Conservation (phyloP, 2,329 filamentous ascomycete species). For the Penicillium sp. region DNA sequence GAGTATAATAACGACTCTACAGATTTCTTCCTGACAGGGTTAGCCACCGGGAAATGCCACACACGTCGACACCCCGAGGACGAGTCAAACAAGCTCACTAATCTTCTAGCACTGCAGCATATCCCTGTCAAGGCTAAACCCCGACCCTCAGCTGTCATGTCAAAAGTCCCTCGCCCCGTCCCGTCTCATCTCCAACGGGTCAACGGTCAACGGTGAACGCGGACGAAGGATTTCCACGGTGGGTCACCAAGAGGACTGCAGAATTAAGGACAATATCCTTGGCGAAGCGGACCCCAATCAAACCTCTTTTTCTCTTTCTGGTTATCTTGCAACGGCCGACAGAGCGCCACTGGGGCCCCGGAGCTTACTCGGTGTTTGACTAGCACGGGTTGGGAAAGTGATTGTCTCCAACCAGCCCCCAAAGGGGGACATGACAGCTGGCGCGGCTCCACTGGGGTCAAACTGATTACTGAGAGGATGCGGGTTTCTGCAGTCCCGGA, state of each 20-base stretch:
- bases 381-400: neutral
- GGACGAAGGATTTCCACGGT: neutral
- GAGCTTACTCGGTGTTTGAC: neutral
- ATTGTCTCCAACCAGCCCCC: neutral
- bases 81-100: too few species aligned
- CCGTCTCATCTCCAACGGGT: neutral
- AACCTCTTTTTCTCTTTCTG: neutral
- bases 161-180: neutral
- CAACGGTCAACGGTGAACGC: neutral
- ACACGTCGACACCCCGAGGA: too few species aligned
- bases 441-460: neutral
- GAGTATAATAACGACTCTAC: neutral
- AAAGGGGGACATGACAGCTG: neutral
- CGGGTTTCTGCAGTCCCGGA: too few species aligned
- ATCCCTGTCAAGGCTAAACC: too few species aligned
- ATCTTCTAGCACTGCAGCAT: too few species aligned
- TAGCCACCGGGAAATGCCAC: neutral
- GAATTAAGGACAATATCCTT: neutral
- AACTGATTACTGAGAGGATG: too few species aligned
- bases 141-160: neutral
- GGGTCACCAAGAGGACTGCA: neutral
- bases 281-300: neutral
- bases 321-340: neutral
- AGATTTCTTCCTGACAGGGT: neutral
- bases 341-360: neutral